Evolutionary conservation across 2,329 filamentous ascomycete species (phyloP).

Genomic region (Colletotrichum filicis): DNA sequence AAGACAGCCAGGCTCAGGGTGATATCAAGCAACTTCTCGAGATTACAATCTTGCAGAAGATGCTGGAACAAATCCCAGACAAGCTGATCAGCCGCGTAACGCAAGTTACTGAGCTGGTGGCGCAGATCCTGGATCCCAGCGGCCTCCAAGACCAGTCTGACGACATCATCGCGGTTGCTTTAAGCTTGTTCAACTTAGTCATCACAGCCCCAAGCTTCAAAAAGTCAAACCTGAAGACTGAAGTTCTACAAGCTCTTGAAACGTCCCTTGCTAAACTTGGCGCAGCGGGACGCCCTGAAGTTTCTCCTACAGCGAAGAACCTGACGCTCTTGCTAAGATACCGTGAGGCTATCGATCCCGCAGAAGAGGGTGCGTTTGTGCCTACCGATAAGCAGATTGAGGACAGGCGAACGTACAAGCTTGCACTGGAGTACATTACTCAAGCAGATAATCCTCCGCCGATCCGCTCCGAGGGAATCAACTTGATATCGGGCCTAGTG

Average conservation of each 20-base stretch:
- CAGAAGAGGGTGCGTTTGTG: slow-evolving; percentile 47
- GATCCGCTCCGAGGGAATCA: slow-evolving; percentile 73
- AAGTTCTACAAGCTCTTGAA: slow-evolving; percentile 58
- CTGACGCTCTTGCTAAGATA: slow-evolving; percentile 66
- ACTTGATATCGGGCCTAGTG: slow-evolving; percentile 69
- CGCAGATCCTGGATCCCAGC: slow-evolving; percentile 65
- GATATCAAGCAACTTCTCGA: slow-evolving; percentile 63
- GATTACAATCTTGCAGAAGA: slow-evolving; percentile 71
- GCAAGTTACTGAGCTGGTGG: slow-evolving; percentile 72
- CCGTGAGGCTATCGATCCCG: slow-evolving; percentile 62
- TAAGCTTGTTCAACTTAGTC: slow-evolving; percentile 71
- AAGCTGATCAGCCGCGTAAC: slow-evolving; percentile 72
- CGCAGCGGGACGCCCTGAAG: slow-evolving; percentile 49
- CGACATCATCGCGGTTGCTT: slow-evolving; percentile 61
- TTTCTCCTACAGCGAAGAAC: slow-evolving; percentile 66
- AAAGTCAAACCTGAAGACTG: slow-evolving; percentile 55
- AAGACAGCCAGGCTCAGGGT: slow-evolving; percentile 48
- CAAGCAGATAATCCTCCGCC: slow-evolving; percentile 71
- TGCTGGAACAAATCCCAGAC: slow-evolving; percentile 72
- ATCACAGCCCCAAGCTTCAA: slow-evolving; percentile 68
- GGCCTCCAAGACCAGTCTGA: slow-evolving; percentile 54
- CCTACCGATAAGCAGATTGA: slow-evolving; percentile 63
- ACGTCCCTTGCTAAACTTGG: slow-evolving; percentile 58
- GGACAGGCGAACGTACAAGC: slow-evolving; percentile 69
- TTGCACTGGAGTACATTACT: slow-evolving; percentile 73